These are phyloP conservation scores for Aspergillus texensis DNA, from an alignment of 2,329 filamentous ascomycete species.

Conservation along the genomic window DNA sequence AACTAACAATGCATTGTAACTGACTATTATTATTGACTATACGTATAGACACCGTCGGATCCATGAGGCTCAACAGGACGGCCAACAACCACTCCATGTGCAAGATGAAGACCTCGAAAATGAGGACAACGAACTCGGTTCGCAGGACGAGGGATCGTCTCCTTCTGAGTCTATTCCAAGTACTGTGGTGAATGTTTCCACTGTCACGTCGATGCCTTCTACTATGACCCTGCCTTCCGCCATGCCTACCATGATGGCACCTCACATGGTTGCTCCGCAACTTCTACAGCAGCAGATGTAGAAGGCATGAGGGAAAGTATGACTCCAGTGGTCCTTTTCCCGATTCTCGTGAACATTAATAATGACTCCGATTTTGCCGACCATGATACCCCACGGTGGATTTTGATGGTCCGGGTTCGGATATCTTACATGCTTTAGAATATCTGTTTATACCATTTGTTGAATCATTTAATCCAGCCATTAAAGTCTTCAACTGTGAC, in stretches of 20 bases:
- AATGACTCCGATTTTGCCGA: not conserved
- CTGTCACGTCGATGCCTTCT: slow-evolving; percentile 41
- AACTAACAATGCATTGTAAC: slow-evolving; percentile 2
- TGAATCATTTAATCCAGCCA: not conserved
- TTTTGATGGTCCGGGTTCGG: too few relatives aligned
- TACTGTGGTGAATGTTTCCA: slow-evolving; percentile 36
- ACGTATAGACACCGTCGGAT: slow-evolving; percentile 67
- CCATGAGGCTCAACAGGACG: slow-evolving; percentile 73
- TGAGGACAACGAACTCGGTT: slow-evolving; percentile 81
- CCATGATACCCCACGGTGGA: not conserved
- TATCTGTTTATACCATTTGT: slow-evolving; percentile 1
- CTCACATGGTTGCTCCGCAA: slow-evolving; percentile 48
- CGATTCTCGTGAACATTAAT: not conserved
- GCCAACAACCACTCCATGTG: slow-evolving; percentile 43
- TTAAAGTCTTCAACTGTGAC: not conserved
- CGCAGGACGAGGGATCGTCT: slow-evolving; percentile 77
- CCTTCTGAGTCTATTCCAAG: slow-evolving; percentile 41
- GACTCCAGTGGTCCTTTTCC: not conserved
- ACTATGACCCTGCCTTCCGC: slow-evolving; percentile 33
- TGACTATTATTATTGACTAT: slow-evolving; percentile 37
- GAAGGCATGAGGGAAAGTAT: slow-evolving; percentile 10
- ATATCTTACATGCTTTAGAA: not conserved
- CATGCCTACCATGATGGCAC: slow-evolving; percentile 43
- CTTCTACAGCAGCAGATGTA: slow-evolving; percentile 47
- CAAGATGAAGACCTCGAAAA: slow-evolving; percentile 85